Evolutionary conservation across 768 basidiomycete genomes (phyloP), one percentile per base, ranked within the genome.

Genomic region (Chalciporus pseudorubinellus): DNA sequence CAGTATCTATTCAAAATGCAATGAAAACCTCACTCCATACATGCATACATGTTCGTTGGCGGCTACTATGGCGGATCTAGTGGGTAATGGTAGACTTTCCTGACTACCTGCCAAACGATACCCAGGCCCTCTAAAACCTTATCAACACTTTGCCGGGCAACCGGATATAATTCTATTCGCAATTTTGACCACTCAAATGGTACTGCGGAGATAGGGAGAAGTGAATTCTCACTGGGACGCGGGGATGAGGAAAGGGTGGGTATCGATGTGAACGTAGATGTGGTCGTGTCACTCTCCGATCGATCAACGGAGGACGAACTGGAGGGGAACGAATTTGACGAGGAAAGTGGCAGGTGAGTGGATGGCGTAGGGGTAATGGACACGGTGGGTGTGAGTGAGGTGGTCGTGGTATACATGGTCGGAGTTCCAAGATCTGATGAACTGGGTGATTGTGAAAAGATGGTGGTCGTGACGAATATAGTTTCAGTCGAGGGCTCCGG

Each of bases 1-100:
- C 6, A 26, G 40, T 16, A 63, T 57, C 60, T 55, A 62, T 22
- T 34, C 33, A 42, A 21, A 43, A 44, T 11, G 16, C 40, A 36
- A 45, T 42, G 22, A 51, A 31, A 56, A 36, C 39, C 34, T 53
- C 39, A 11, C 11, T 5, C 21, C 48, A 48, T 51, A 56, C 45
- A 57, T 34, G 16, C n/a, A n/a, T n/a, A n/a, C n/a, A n/a, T n/a
- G n/a, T 19, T 16, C 21, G 18, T 46, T 2, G 21, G 14, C 14
- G 43, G 31, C 31, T 9, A n/a, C 65, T 58, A 61, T 14, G 68
- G 70, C 20, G 68, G 68, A 51, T 70, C 70, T 13, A 70, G 59
- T 31, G 68, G 68, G 50, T 70, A 70, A 53, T 70, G 68, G 33
- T 70, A 70, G 26, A 42, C 65, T 55, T 57, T 70, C 52, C 66